Base-by-base conservation (phyloP, 1,284 basidiomycete species). In the Naganishia sp. region DNA sequence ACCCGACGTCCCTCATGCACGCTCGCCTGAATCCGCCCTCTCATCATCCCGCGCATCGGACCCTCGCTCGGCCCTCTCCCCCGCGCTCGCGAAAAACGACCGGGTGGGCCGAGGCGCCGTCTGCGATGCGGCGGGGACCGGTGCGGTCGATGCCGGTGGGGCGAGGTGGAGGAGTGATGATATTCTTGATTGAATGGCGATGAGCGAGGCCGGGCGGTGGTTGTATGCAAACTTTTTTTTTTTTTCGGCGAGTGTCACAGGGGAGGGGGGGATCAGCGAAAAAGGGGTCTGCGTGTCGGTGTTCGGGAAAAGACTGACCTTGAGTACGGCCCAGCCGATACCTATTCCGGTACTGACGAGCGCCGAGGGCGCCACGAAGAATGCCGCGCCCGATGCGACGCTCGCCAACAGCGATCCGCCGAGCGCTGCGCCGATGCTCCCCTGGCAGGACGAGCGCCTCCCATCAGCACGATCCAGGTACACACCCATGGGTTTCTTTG, bases 311-410 rank as follows among this genome's bases (percentile, higher is more conserved):
- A 7, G 18, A 71, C 75, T 46, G 60, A 78, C 77, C 71, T 79
- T 79, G 33, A 70, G 70, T 7, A 76, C 56, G 31, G 73, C 77
- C 49, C 75, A 77, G 18, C 74, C 59, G 2, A 77, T 70, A 6
- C 77, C 78, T 6, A 79, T 68, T 2, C 74, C 77, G 68, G 76
- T 76, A 0, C 77, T 77, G 7, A 71, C 72, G 3, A 72, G 63
- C 7, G 77, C 72, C 16, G 72, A 69, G 13, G 79, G 79, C 3
- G 78, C 78, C 15, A 77, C 75, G 61, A 80, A 77, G 71, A 77
- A 79, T 6, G 78, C 75, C 3, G 77, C 52, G 9, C 77, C 77
- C 15, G 72, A 73, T 0, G 77, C 75, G 23, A 79, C 50, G 11
- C 75, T 74, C 18, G 78, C 79, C 1, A 80, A 64, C 11, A 78